Evolutionary conservation across 345 rosid genomes (phyloP).

Genomic region (Gynandropsis gynandra): DNA sequence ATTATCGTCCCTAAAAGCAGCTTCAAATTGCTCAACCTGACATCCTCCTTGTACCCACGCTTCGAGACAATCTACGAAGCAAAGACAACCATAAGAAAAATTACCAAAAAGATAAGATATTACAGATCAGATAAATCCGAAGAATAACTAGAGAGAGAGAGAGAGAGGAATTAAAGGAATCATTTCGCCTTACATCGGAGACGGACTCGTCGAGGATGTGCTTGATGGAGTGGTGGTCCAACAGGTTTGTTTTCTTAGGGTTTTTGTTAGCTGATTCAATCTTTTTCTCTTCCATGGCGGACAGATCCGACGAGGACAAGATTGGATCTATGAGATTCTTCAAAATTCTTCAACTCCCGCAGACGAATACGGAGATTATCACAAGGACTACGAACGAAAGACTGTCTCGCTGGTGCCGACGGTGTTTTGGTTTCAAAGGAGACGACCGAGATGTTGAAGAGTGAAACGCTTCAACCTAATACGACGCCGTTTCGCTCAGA

Average conservation of each 20-base stretch:
- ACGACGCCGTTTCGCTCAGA: constrained; percentile 12
- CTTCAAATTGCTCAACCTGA: constrained; percentile 73
- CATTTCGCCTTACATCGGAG: constrained; percentile 49
- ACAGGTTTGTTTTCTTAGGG: constrained; percentile 77
- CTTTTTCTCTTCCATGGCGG: constrained; percentile 47
- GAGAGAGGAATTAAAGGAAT: background rate
- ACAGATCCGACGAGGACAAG: constrained; percentile 19
- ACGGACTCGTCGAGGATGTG: constrained; percentile 90
- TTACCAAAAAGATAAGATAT: no score
- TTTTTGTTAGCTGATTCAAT: constrained; percentile 45
- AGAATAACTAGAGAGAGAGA: background rate
- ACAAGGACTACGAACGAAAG: constrained; percentile 17
- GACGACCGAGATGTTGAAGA: constrained; percentile 17
- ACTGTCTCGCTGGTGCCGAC: no score
- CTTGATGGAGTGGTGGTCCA: constrained; percentile 93
- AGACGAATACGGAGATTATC: background rate
- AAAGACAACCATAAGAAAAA: background rate
- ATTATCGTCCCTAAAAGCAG: constrained; percentile 61
- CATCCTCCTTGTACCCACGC: constrained; percentile 81
- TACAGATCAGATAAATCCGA: constrained; percentile 18
- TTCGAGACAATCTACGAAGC: constrained; percentile 57
- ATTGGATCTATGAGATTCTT: constrained; percentile 18
- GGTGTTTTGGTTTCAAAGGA: constrained; percentile 9
- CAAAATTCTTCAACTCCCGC: constrained; percentile 1
- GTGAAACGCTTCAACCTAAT: constrained; percentile 24